Conservation (phyloP, 371 early-diverging fungal species). For the Coemansia sp. region DNA sequence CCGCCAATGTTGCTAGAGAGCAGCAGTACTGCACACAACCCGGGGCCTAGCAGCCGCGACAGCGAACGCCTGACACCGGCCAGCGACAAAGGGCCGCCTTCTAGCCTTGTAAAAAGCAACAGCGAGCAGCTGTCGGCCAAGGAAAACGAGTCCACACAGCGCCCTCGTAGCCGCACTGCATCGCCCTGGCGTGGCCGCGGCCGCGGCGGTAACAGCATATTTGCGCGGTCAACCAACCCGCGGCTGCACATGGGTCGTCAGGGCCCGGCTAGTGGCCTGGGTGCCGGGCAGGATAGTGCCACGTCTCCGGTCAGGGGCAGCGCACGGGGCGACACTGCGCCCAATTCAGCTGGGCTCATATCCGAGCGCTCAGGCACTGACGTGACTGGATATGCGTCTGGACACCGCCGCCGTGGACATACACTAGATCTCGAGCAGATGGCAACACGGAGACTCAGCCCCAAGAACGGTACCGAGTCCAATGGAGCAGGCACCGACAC, state of each 20-base stretch:
- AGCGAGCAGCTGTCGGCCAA: slow-evolving; percentile 3
- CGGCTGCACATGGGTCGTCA: slow-evolving; percentile 16
- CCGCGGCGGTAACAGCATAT: slow-evolving; percentile 24
- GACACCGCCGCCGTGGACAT: slow-evolving; percentile 39
- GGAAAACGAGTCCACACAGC: slow-evolving; percentile 11
- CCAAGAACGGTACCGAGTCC: not conserved
- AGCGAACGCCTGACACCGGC: not conserved
- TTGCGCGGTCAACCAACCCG: slow-evolving; percentile 22
- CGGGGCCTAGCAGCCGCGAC: not conserved
- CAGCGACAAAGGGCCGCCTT: not conserved
- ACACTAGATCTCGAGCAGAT: slow-evolving; percentile 40
- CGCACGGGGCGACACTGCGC: slow-evolving; percentile 5
- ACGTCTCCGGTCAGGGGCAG: not conserved
- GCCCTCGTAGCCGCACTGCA: slow-evolving; percentile 43
- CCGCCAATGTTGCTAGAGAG: not conserved
- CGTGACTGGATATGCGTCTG: not conserved
- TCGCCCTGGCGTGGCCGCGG: slow-evolving; percentile 41
- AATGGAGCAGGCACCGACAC: not conserved
- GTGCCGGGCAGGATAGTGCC: not conserved
- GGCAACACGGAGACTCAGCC: slow-evolving; percentile 9
- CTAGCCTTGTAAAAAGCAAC: not conserved
- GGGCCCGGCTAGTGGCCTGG: not conserved
- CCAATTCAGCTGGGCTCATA: slow-evolving; percentile 31
- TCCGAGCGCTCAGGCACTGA: slow-evolving; percentile 17
- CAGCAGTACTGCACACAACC: not conserved